Evolutionary conservation across 768 basidiomycete genomes (phyloP), one percentile per base, ranked within the genome.

Genomic region (Russula sp.): DNA sequence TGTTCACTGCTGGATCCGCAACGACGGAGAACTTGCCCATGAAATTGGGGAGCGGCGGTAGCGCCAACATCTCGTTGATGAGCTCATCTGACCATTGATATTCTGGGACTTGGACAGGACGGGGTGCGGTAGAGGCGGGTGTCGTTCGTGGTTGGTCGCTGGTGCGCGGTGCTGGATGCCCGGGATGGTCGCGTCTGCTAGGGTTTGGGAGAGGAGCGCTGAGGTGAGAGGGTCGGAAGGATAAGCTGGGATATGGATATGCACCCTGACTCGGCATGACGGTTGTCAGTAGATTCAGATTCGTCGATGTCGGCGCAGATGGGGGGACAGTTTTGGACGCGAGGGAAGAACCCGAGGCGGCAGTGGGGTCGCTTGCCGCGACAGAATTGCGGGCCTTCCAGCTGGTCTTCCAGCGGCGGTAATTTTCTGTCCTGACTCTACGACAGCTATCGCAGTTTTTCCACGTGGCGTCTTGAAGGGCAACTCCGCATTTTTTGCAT

Each of bases 1-100:
- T 62, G 56, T 58, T 11, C 50, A 62, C 45, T 16, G 45, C 7
- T 5, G 61, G 56, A 38, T 58, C 45, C 3, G 43, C 10, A 6
- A 62, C 14, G 56, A 58, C 20, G 36, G 61, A 62, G 20, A 62
- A 62, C 45, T 39, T 51, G 32, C 61, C 61, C 16, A 62, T 1
- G 43, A 52, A 58, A 29, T 25, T 58, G 36, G 56, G 41, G 22
- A 50, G 38, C 2, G 61, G 50, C 1, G 61, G 56, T 5, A 52
- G 20, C 0, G 20, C 29, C 14, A 20, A n/a, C 50, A 62, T 43
- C 1, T 38, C 36, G 43, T 39, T 20, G 20, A 58, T 13, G 32
- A 62, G 45, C 20, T 62, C 61, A 4, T 46, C 29, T 7, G 20
- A 14, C 61, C 50, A 47, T 47, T 62, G 61, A 22, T 58, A 58